These are phyloP conservation scores for Houttuynia cordata DNA, from an alignment of 164 flowering plant species.

Conservation along the genomic window DNA sequence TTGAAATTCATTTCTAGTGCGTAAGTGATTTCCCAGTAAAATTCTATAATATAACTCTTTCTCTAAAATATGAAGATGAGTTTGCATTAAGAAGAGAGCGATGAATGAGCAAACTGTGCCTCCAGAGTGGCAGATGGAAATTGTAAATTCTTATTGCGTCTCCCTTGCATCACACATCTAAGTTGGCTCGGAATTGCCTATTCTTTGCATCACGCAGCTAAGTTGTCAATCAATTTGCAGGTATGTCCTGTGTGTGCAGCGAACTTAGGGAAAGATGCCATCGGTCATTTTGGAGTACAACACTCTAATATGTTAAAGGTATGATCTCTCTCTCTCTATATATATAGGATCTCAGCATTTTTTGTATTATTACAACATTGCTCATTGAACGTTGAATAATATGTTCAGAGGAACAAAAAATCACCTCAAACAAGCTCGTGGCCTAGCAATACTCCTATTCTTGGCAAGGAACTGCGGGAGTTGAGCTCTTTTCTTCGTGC, in stretches of 20 bases:
- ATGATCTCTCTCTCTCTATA: not conserved
- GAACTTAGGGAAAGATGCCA: slow-evolving; percentile 61
- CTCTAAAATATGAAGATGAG: too few relatives aligned
- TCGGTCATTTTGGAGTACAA: slow-evolving; percentile 55
- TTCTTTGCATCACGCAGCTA: not conserved
- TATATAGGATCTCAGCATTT: not conserved
- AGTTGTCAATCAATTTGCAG: slow-evolving; percentile 22
- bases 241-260: slow-evolving; percentile 92
- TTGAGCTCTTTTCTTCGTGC: slow-evolving; percentile 30
- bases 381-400: slow-evolving; percentile 1
- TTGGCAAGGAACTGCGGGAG: slow-evolving; percentile 37
- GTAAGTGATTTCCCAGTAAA: too few relatives aligned
- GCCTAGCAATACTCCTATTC: slow-evolving; percentile 21
- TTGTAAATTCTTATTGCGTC: not conserved
- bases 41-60: too few relatives aligned
- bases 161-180: too few relatives aligned
- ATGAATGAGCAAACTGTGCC: too few relatives aligned
- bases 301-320: slow-evolving; percentile 72
- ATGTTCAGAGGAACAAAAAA: slow-evolving; percentile 47
- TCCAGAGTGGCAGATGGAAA: not conserved
- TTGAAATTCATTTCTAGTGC: too few relatives aligned
- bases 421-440: slow-evolving; percentile 40
- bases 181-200: not conserved
- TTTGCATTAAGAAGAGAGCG: too few relatives aligned
- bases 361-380: not conserved